These are phyloP conservation scores for Blastobotrys persicus DNA, from an alignment of 1,139 yeast genomes.

Conservation along the genomic window DNA sequence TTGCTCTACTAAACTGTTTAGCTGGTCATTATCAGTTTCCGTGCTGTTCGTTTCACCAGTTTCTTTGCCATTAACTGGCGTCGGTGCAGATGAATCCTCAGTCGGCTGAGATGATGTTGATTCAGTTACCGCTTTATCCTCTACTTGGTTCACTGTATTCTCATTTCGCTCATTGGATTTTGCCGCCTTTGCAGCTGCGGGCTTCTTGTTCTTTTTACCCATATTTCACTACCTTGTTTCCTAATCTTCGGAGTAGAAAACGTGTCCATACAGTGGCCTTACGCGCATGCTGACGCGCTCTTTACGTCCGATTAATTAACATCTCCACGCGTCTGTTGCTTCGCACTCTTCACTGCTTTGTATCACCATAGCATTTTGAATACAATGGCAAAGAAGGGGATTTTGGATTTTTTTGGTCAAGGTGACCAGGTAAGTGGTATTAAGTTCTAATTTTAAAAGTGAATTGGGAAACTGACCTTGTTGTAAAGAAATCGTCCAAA, in stretches of 20 bases:
- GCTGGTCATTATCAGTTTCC: slow-evolving; percentile 6
- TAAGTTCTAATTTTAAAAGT: neutral
- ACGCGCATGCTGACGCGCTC: neutral
- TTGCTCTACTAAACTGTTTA: slow-evolving; percentile 15
- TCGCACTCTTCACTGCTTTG: neutral
- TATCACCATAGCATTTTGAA: neutral
- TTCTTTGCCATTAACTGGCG: neutral
- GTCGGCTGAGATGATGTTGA: neutral
- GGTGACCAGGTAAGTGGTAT: neutral
- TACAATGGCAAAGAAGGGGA: slow-evolving; percentile 5
- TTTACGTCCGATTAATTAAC: neutral
- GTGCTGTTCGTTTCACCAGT: neutral
- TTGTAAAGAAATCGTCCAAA: neutral
- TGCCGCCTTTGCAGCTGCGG: slow-evolving; percentile 9
- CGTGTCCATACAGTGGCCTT: neutral
- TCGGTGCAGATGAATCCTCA: slow-evolving; percentile 1
- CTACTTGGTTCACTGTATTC: slow-evolving; percentile 2
- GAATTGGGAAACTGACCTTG: neutral
- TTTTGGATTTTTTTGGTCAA: neutral
- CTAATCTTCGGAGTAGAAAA: neutral
- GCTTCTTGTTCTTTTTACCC: slow-evolving; percentile 18
- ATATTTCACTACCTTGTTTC: slow-evolving; percentile 5
- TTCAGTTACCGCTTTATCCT: slow-evolving; percentile 27
- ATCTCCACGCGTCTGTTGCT: neutral
- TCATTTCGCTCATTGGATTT: slow-evolving; percentile 4